A percentile compares a stretch with the other conserved stretches of the same genome.
These are phyloP conservation scores for Jackrogersella minutella DNA, from an alignment of 495 filamentous ascomycete genomes.

Conservation along the genomic window DNA sequence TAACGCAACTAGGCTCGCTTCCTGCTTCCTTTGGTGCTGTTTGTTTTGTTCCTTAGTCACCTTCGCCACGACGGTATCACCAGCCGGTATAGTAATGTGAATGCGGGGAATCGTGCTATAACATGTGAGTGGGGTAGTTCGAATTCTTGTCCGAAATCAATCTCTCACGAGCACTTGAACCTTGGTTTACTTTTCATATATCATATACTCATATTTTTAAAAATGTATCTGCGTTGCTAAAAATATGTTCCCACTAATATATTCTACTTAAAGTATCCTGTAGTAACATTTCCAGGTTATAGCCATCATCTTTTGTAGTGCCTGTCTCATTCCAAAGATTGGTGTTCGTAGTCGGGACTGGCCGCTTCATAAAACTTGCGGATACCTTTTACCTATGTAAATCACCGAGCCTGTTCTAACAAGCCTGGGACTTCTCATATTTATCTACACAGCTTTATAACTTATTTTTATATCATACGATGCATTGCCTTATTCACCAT, in stretches of 20 bases:
- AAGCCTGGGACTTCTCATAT: no score
- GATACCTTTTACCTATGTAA: no score
- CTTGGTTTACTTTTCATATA: background rate
- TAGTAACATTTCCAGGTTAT: background rate
- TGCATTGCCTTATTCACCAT: background rate
- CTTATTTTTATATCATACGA: background rate
- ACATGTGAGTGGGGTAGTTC: constrained; percentile 6
- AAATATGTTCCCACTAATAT: no score
- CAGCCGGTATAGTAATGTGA: background rate
- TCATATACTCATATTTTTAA: no score
- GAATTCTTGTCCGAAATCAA: background rate
- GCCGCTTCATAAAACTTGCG: no score
- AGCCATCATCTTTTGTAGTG: background rate
- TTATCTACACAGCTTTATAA: no score
- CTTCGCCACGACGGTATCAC: constrained; percentile 25
- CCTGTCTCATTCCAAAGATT: no score
- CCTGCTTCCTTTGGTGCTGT: background rate
- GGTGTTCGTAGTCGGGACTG: no score
- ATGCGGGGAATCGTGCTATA: constrained; percentile 29
- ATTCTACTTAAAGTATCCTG: background rate
- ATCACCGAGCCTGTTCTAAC: background rate
- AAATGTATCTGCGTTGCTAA: no score
- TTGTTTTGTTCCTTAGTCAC: constrained; percentile 5
- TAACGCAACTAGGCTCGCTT: background rate
- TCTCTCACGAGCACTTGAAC: background rate